phyloP scores from a whole-genome alignment of 352 stramenopile species.

The Phytopythium cucurbitacearum region DNA sequence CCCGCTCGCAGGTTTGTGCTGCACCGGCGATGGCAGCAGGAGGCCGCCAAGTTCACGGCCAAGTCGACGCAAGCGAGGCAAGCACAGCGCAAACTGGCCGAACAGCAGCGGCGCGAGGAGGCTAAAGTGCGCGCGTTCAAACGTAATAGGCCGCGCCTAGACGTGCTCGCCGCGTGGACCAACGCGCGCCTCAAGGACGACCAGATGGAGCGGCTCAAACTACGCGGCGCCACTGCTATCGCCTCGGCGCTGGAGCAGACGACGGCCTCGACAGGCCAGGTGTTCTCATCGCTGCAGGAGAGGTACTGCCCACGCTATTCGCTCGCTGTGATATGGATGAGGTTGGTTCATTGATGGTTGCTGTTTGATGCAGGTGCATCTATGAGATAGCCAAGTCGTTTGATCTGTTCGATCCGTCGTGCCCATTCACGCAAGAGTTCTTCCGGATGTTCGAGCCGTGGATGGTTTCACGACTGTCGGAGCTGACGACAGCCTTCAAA shows the following conservation, averaged over 20 bases:
- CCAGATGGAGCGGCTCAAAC: constrained; percentile 65
- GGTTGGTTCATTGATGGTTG: not conserved
- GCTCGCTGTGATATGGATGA: not conserved
- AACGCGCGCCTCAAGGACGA: constrained; percentile 73
- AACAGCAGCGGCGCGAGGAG: constrained; percentile 36
- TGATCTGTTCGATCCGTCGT: constrained; percentile 57
- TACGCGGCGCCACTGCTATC: constrained; percentile 53
- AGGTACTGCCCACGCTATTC: constrained; percentile 17
- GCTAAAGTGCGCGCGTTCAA: constrained; percentile 22
- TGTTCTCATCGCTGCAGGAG: constrained; percentile 54
- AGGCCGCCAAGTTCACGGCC: constrained; percentile 41
- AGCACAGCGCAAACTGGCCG: constrained; percentile 26
- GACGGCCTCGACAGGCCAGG: constrained; percentile 14
- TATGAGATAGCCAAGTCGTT: constrained; percentile 74
- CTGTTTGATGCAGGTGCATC: constrained; percentile 40
- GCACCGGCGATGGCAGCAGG: constrained; percentile 53
- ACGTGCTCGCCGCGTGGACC: constrained; percentile 67
- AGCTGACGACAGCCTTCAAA: constrained; percentile 64
- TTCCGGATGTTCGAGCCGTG: constrained; percentile 68
- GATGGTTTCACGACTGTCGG: constrained; percentile 67
- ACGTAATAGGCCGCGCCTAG: constrained; percentile 63
- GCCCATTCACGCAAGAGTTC: constrained; percentile 54
- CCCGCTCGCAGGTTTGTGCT: constrained; percentile 45
- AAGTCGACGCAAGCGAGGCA: constrained; percentile 48
- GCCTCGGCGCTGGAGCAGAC: constrained; percentile 52